Evolutionary conservation across 345 rosid genomes (phyloP).

Genomic region (Arabidopsis arenosa): DNA sequence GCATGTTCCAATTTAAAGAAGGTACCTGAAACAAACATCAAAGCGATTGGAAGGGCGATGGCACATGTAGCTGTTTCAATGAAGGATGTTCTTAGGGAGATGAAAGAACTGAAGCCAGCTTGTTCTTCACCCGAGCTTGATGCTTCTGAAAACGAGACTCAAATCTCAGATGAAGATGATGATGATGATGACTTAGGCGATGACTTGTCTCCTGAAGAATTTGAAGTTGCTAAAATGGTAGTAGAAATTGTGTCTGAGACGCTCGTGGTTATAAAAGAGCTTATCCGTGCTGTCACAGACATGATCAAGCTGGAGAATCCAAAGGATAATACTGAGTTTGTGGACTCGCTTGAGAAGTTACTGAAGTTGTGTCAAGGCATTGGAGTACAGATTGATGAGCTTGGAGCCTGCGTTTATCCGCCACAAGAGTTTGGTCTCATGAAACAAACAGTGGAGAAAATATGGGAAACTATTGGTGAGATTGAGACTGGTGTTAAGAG

Average conservation of each 20-base stretch:
- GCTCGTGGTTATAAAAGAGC: slow-evolving; percentile 61
- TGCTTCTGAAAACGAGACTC: slow-evolving; percentile 35
- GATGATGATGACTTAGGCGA: slow-evolving; percentile 57
- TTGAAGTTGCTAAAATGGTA: slow-evolving; percentile 61
- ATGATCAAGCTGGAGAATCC: slow-evolving; percentile 68
- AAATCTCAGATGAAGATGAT: slow-evolving; percentile 41
- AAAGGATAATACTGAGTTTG: slow-evolving; percentile 50
- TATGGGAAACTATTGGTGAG: slow-evolving; percentile 41
- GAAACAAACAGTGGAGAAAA: slow-evolving; percentile 50
- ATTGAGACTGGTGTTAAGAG: slow-evolving; percentile 50
- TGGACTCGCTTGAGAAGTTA: slow-evolving; percentile 67
- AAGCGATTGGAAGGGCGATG: slow-evolving; percentile 78
- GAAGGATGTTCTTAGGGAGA: slow-evolving; percentile 87
- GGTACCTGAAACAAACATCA: slow-evolving; percentile 67
- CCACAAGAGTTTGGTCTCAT: slow-evolving; percentile 71
- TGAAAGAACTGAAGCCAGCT: slow-evolving; percentile 79
- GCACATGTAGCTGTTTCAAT: slow-evolving; percentile 72
- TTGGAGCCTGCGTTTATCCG: slow-evolving; percentile 83
- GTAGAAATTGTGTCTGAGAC: slow-evolving; percentile 58
- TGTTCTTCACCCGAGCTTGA: slow-evolving; percentile 29
- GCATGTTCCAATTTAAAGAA: slow-evolving; percentile 77
- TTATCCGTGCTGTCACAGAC: slow-evolving; percentile 60
- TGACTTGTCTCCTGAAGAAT: slow-evolving; percentile 72
- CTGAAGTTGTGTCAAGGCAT: slow-evolving; percentile 66
- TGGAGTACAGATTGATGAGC: slow-evolving; percentile 68